Evolutionary conservation across 345 rosid genomes (phyloP), one percentile per base, ranked within the genome.

Genomic region (Dimocarpus longan): DNA sequence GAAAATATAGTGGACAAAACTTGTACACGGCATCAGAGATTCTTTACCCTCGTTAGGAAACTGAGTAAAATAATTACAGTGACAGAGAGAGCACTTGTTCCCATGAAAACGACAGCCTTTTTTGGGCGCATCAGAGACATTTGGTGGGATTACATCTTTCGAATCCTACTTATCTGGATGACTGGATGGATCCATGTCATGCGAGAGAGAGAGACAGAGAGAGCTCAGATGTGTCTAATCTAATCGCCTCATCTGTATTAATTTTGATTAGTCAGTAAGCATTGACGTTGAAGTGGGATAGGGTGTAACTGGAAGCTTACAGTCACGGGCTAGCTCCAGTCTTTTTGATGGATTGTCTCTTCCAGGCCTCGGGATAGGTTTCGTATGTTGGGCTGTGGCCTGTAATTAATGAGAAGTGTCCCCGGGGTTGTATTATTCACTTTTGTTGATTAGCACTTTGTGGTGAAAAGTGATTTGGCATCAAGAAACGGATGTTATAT

Each of bases 11-110:
- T 4, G 56, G 21, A 50, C 6, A 24, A 54, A 5, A 21, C 52
- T 22, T 50, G 43, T 1, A 15, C 79, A 76, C 73, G 73, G 67
- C 60, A 80, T 52, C 73, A 82, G 85, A 82, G 85, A 82, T 82
- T 79, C 80, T 39, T 82, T 82, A 57, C 80, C 70, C 26, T 6
- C 70, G 63, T 9, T 5, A 66, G 59, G 80, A 75, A 82, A 78
- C 70, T 82, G 76, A 71, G 67, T 48, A 3, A 56, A 74, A 50
- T 40, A 43, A 60, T 60, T 60, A 60, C 10, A 60, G 65, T 60
- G 65, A 22, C 5, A 26, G 12, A 71, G 43, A 16, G 60, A 26
- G 73, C 81, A 74, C 73, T 28, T 48, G 64, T 71, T 75, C 77
- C 76, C 48, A n/a, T 60, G 50, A 74, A 63, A 68, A 39, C 24